Percentiles rank a stretch among this genome's conserved stretches.
These are phyloP conservation scores for Talaromyces sp. DNA, from an alignment of 2,329 filamentous ascomycete genomes.

Conservation along the genomic window DNA sequence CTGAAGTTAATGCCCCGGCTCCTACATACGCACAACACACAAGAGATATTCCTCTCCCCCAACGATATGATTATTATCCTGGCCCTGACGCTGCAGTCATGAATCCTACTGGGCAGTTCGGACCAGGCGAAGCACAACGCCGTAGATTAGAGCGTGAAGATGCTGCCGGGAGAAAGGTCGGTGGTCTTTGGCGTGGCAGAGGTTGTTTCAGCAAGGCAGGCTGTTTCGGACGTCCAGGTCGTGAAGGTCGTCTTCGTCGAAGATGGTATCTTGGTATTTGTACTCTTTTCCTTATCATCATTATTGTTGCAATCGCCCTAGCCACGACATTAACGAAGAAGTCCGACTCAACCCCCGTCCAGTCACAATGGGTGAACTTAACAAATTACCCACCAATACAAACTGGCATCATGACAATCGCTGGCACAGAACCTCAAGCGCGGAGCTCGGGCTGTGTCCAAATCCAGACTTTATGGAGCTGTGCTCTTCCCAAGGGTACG, in stretches of 20 bases:
- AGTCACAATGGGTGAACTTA: constrained; percentile 75
- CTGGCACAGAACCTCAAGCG: constrained; percentile 68
- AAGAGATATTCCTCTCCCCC: constrained; percentile 24
- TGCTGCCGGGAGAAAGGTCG: constrained; percentile 57
- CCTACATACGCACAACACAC: constrained; percentile 42
- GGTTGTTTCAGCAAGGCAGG: constrained; percentile 65
- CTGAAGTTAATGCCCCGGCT: constrained; percentile 45
- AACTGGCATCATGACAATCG: constrained; percentile 77
- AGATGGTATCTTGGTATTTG: constrained; percentile 61
- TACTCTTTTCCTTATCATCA: constrained; percentile 55
- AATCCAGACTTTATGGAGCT: constrained; percentile 81
- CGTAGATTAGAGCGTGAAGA: constrained; percentile 69
- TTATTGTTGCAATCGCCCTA: constrained; percentile 62
- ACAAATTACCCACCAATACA: constrained; percentile 86
- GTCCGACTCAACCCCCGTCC: constrained; percentile 44
- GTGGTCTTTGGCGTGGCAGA: constrained; percentile 67
- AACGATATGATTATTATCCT: constrained; percentile 28
- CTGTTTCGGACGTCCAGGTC: constrained; percentile 65
- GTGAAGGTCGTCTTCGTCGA: constrained; percentile 65
- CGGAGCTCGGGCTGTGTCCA: constrained; percentile 70
- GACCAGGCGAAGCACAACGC: constrained; percentile 56
- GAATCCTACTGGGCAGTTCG: constrained; percentile 24
- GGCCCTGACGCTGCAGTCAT: constrained; percentile 27
- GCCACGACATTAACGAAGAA: constrained; percentile 58
- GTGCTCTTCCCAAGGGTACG: constrained; percentile 76